Base-by-base conservation (phyloP, 306 rosid genomes). In the Begonia masoniana region DNA sequence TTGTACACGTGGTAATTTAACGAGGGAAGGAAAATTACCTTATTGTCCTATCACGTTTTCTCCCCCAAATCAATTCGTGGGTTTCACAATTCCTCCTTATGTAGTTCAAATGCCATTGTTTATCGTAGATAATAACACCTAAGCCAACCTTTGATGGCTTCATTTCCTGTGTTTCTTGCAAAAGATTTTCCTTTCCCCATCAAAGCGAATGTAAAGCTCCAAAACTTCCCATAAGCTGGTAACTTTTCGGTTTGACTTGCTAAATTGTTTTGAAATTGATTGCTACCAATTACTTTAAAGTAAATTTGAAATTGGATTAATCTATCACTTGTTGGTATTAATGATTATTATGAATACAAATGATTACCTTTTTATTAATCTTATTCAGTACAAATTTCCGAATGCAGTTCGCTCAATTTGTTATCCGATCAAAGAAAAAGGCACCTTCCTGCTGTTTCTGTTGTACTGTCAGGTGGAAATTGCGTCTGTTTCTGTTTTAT, bases 391-490 rank as follows among this genome's bases (percentile, higher is more conserved):
- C 39, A 31, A 31, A 9, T 31, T 31, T 31, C 3, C 3, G 39
- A 31, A 31, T 31, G 39, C 39, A 31, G 39, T 31, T 31, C 9
- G 39, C 39, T 31, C 39, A 31, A 7, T 31, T 45, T 45, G 9
- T 60, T 74, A 52, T 62, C 39, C 78, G 82, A 95, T 74, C 68
- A 58, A 68, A 58, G 50, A 19, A 26, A 15, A 11, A 68, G 45
- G 57, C 66, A 59, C 72, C 51, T 39, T 63, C 64, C 77, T 23
- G 54, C 67, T 46, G 56, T 72, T 56, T 67, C 51, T 71, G 76
- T 69, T 19, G 77, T 67, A 17, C 51, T 72, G 59, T 66, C 95
- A 76, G 94, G 97, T 85, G 56, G 59, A 19, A 47, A 52, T 58
- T n/a, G 52, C 42, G 51, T 60, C 9, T 50, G 60, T 47, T 41